Conservation (phyloP, 176 grass and related monocot species). For the Musa acuminata region DNA sequence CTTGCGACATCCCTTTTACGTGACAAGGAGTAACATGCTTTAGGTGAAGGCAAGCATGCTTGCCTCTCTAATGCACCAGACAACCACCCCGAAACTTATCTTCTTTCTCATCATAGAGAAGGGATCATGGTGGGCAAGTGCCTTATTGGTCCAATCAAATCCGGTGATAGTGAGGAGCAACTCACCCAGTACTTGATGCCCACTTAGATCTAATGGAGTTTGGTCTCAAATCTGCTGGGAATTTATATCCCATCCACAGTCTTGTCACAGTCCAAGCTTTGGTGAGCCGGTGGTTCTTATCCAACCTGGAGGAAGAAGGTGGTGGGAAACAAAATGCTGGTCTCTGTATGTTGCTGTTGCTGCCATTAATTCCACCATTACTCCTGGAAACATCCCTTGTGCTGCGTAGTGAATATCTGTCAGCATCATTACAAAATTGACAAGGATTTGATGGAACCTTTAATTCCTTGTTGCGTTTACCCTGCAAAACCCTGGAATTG, state of each 20-base stretch:
- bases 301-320: neutral
- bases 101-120: neutral
- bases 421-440: neutral
- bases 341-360: neutral
- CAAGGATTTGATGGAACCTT: slow-evolving; percentile 5
- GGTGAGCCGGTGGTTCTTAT: neutral
- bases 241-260: neutral
- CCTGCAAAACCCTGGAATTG: neutral
- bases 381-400: slow-evolving; percentile 1
- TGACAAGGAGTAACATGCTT: neutral
- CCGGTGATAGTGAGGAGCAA: neutral
- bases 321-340: slow-evolving; percentile 7
- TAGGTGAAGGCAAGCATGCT: neutral
- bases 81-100: neutral
- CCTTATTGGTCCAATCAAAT: neutral
- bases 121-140: neutral
- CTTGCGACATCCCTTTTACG: neutral
- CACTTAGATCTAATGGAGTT: slow-evolving; percentile 2
- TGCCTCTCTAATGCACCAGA: neutral
- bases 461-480: neutral
- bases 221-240: slow-evolving; percentile 1
- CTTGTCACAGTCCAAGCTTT: neutral
- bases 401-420: neutral
- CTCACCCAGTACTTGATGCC: neutral
- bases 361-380: slow-evolving; percentile 11